Base-by-base conservation (phyloP, 2,329 filamentous ascomycete species). In the Calycina marina region DNA sequence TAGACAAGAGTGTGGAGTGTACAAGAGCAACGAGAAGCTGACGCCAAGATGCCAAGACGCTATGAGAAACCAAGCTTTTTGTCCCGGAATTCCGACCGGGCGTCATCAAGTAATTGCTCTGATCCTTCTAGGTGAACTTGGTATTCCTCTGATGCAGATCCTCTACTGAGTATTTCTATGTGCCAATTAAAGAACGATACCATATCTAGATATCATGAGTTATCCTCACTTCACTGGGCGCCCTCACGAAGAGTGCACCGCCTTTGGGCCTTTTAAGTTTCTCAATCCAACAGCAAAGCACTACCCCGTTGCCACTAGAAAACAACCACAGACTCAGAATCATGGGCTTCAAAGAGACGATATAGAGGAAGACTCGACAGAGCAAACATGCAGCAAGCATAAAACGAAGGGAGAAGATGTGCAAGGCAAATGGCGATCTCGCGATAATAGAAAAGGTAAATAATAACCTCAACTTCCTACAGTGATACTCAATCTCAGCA, bases 201-300 rank as follows among this genome's bases (percentile, higher is more conserved):
- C n/a, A n/a, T n/a, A n/a, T n/a, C n/a, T 29, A 16, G 16, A n/a
- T 4, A 10, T 11, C 11, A 15, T 16, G 13, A 12, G 16, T n/a
- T n/a, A 14, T 13, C 33, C 18, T 17, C 26, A 28, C 14, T 28
- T 20, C 16, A n/a, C 13, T 2, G 15, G 13, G 4, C 28, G 13
- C 8, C 32, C 32, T 25, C 27, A 34, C 14, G 29, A 39, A 4
- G 32, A 25, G 14, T 37, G 30, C 9, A 13, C 33, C 12, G 25
- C 33, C 3, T 44, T 45, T 5, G 64, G 64, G 1, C 60, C 64
- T 6, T 39, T 67, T 14, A 35, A 48, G 2, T 66, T 63, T 40
- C 49, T 68, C 25, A 67, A 69, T 39, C 64, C 65, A 4, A 70
- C 65, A 25, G 32, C 35, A 40, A 35, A 46, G 47, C 35, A 35